Evolutionary conservation across 2,329 filamentous ascomycete genomes (phyloP).

Genomic region (Exophiala oligosperma): DNA sequence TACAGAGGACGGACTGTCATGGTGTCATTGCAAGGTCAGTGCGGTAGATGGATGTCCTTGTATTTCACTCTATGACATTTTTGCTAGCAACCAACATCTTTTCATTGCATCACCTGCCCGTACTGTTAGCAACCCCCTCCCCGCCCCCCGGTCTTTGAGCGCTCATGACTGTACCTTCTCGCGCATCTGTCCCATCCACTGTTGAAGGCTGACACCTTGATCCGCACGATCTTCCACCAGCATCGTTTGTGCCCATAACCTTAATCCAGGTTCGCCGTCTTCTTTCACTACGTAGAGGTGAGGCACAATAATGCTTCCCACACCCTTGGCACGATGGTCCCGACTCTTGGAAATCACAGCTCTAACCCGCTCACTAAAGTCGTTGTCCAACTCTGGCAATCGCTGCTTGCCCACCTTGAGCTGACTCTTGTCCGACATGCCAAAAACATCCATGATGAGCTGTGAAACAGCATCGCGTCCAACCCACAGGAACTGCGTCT

Average conservation of each 20-base stretch:
- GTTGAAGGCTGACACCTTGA: constrained; percentile 85
- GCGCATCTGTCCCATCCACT: constrained; percentile 88
- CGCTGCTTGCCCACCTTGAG: constrained; percentile 89
- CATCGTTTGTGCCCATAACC: constrained; percentile 95
- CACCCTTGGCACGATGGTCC: constrained; percentile 81
- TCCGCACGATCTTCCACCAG: constrained; percentile 93
- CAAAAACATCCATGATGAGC: constrained; percentile 86
- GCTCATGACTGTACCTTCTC: constrained; percentile 73
- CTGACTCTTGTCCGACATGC: constrained; percentile 76
- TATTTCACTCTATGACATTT: constrained; percentile 15
- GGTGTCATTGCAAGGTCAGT: too few relatives aligned
- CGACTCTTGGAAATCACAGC: constrained; percentile 89
- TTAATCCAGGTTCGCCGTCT: constrained; percentile 91
- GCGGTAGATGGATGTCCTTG: background rate
- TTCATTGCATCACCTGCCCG: constrained; percentile 25
- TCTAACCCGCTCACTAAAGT: constrained; percentile 93
- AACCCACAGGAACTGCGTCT: constrained; percentile 97
- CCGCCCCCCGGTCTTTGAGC: background rate
- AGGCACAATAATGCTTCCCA: constrained; percentile 89
- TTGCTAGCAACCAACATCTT: constrained; percentile 5
- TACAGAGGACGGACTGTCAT: too few relatives aligned
- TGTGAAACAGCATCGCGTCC: constrained; percentile 90
- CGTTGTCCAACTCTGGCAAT: constrained; percentile 84
- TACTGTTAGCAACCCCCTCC: constrained; percentile 11
- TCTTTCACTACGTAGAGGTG: constrained; percentile 92